phyloP scores from a whole-genome alignment of 1,139 yeast genomes.

The Blastobotrys arbuscula region DNA sequence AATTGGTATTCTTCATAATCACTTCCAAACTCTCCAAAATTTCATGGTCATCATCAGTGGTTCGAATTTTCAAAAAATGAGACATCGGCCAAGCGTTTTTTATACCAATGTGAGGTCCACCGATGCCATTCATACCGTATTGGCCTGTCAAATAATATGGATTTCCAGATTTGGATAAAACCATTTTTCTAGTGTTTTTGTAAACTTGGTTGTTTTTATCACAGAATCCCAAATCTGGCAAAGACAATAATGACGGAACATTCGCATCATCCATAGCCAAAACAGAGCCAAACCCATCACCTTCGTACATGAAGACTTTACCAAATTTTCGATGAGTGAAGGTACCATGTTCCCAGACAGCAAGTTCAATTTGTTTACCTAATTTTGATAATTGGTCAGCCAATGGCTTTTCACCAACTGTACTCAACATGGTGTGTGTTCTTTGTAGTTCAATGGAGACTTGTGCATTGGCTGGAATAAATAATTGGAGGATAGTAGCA shows the following conservation, averaged over 20 bases:
- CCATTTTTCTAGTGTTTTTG: conserved; percentile 74
- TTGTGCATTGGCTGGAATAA: conserved; percentile 83
- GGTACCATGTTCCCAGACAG: conserved; percentile 60
- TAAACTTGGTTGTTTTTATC: conserved; percentile 51
- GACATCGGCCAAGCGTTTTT: conserved; percentile 91
- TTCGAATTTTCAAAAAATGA: conserved; percentile 63
- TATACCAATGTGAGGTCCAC: conserved; percentile 88
- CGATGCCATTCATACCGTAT: conserved; percentile 56
- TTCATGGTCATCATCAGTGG: conserved; percentile 66
- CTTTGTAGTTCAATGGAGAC: conserved; percentile 55
- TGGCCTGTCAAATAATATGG: conserved; percentile 68
- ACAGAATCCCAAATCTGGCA: conserved; percentile 75
- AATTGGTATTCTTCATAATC: conserved; percentile 59
- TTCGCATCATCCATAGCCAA: conserved; percentile 88
- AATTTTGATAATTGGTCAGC: conserved; percentile 34
- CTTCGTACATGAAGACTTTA: conserved; percentile 77
- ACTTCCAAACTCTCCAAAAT: conserved; percentile 46
- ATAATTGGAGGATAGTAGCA: conserved; percentile 73
- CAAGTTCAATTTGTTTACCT: conserved; percentile 44
- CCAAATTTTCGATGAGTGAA: conserved; percentile 66
- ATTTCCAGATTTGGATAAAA: conserved; percentile 62
- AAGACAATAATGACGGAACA: conserved; percentile 71
- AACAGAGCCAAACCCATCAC: conserved; percentile 78
- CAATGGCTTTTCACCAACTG: conserved; percentile 23
- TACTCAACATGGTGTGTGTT: conserved; percentile 26